Evolutionary conservation across 306 rosid genomes (phyloP), one percentile per base, ranked within the genome.

Genomic region (Fagus sylvatica): DNA sequence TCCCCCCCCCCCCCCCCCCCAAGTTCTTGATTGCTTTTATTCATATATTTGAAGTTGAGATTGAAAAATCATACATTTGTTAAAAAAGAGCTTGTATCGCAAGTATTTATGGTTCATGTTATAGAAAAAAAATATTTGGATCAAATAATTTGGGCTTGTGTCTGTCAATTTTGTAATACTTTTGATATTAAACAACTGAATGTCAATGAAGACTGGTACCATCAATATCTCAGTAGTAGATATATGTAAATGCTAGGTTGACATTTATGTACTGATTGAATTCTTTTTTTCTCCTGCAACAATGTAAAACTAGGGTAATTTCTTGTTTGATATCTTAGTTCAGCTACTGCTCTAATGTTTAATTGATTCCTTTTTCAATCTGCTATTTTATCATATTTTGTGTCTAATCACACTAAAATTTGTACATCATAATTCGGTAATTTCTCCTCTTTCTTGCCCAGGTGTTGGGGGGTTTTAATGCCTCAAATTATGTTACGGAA

Each of bases 401-500:
- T 49, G 57, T 57, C 66, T 30, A 60, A 10, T 22, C 28, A 19
- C 28, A 37, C 66, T 28, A 8, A 60, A 65, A 8, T 34, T 69
- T 42, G 55, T 19, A 42, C 51, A 2, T 79, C 68, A 34, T 77
- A 79, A 28, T 76, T 76, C 48, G 34, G 37, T 30, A 11, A 15
- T 17, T 77, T 48, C 53, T 4, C 57, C 4, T 70, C 34, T 6
- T 80, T 79, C 51, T 46, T 46, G 51, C 51, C 51, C 84, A 94
- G 98, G 95, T 94, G 76, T 82, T 94, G 56, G 98, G 98, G 67
- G 97, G 90, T 60, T 94, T 94, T 87, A 92, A 94, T 82, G 74
- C 90, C 71, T 83, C 89, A n/a, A 85, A 62, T 55, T 94, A 92
- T 78, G 84, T 89, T 60, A 94, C 97, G 51, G 97, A 94, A 82